These are phyloP conservation scores for Candida dubliniensis DNA, from an alignment of 1,139 yeast genomes.

Conservation along the genomic window DNA sequence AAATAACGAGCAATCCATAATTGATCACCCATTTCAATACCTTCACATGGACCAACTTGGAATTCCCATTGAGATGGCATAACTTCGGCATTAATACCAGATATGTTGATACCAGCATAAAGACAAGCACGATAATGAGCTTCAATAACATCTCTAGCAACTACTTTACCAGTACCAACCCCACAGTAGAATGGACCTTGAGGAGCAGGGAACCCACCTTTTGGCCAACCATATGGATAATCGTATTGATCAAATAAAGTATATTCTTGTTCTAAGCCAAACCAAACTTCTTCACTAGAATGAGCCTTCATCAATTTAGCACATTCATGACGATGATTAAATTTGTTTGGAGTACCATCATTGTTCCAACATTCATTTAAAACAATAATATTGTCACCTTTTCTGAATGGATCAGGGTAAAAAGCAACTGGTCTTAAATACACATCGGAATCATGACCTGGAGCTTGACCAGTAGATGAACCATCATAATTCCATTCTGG, in stretches of 20 bases:
- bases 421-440: slow-evolving; percentile 91
- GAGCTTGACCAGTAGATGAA: slow-evolving; percentile 97
- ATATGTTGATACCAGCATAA: slow-evolving; percentile 82
- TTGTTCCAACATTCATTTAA: slow-evolving; percentile 97
- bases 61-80: slow-evolving; percentile 99
- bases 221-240: slow-evolving; percentile 97
- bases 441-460: slow-evolving; percentile 95
- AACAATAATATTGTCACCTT: slow-evolving; percentile 94
- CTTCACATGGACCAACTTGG: slow-evolving; percentile 98
- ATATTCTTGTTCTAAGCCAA: slow-evolving; percentile 98
- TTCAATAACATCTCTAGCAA: slow-evolving; percentile 97
- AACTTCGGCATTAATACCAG: slow-evolving; percentile 99
- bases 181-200: slow-evolving; percentile 99
- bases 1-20: slow-evolving; percentile 95
- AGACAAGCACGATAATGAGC: slow-evolving; percentile 99
- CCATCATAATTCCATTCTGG: slow-evolving; percentile 99
- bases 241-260: slow-evolving; percentile 91
- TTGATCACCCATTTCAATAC: slow-evolving; percentile 96
- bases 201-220: slow-evolving; percentile 99
- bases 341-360: slow-evolving; percentile 98
- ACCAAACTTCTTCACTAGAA: slow-evolving; percentile 84
- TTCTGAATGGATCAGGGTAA: slow-evolving; percentile 96
- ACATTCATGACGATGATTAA: slow-evolving; percentile 97
- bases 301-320: slow-evolving; percentile 95
- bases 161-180: slow-evolving; percentile 98